Percentiles rank a stretch among this genome's conserved stretches.
These are phyloP conservation scores for Jacaranda copaia DNA, from an alignment of 257 asterid genomes.

Conservation along the genomic window DNA sequence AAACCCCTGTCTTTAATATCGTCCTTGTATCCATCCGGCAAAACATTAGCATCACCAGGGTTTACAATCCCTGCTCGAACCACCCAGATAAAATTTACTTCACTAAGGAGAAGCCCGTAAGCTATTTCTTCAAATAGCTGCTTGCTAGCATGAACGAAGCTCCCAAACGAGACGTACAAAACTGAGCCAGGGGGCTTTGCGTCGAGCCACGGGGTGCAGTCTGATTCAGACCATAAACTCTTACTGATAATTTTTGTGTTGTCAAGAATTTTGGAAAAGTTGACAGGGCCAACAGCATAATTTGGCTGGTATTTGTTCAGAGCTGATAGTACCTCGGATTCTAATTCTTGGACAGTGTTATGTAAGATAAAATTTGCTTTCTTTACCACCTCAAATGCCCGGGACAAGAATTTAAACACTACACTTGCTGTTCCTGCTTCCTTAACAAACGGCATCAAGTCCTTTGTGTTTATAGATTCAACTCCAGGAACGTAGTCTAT, in stretches of 20 bases:
- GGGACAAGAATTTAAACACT: conserved; percentile 23
- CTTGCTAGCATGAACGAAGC: conserved; percentile 46
- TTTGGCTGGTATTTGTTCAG: conserved; percentile 46
- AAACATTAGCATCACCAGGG: conserved; percentile 23
- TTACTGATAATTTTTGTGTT: conserved; percentile 19
- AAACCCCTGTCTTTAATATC: conserved; percentile 43
- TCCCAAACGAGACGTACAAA: conserved; percentile 69
- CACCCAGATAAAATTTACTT: conserved; percentile 69
- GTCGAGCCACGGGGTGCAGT: conserved; percentile 62
- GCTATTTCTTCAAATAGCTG: conserved; percentile 57
- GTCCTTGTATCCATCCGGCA: conserved; percentile 40
- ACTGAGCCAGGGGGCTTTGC: conserved; percentile 56
- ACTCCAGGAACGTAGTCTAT: conserved; percentile 74
- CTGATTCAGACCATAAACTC: conserved; percentile 55
- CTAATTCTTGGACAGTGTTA: conserved; percentile 72
- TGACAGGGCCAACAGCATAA: conserved; percentile 65
- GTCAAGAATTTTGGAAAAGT: conserved; percentile 34
- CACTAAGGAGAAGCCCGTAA: conserved; percentile 56
- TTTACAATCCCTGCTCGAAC: conserved; percentile 51
- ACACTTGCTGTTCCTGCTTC: conserved; percentile 22
- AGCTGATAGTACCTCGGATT: conserved; percentile 48
- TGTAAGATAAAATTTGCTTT: conserved; percentile 63
- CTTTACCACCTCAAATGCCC: conserved; percentile 44
- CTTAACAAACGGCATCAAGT: conserved; percentile 51
- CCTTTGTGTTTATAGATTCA: conserved; percentile 51